A percentile compares a stretch with the other conserved stretches of the same genome.
These are phyloP conservation scores for Solanum sejunctum DNA, from an alignment of 257 asterid species.

Conservation along the genomic window DNA sequence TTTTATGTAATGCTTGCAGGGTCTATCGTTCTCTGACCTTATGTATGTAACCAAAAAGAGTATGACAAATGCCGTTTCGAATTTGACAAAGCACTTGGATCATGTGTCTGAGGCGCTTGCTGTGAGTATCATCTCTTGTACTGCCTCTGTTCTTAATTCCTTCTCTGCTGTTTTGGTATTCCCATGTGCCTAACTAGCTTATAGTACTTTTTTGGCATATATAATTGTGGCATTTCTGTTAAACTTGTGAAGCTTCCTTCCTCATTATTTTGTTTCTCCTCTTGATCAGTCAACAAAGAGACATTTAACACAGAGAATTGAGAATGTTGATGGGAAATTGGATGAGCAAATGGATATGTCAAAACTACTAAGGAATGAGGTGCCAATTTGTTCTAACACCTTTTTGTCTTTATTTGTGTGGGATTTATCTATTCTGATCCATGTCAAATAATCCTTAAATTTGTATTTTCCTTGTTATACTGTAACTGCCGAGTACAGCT, in stretches of 20 bases:
- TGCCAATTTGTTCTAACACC: background rate
- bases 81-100: constrained; percentile 75
- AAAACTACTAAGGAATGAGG: constrained; percentile 62
- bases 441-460: background rate
- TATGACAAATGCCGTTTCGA: constrained; percentile 77
- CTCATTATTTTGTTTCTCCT: background rate
- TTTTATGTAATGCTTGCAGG: constrained; percentile 25
- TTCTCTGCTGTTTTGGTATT: background rate
- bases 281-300: constrained; percentile 56
- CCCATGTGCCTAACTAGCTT: background rate
- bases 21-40: constrained; percentile 74
- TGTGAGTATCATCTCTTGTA: constrained; percentile 24
- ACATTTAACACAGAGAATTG: constrained; percentile 88
- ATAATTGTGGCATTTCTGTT: background rate
- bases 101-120: constrained; percentile 81
- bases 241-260: background rate
- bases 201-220: background rate
- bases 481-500: background rate
- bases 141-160: background rate
- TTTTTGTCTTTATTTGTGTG: background rate
- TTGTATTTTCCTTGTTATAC: background rate
- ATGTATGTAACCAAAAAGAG: constrained; percentile 77
- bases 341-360: constrained; percentile 83
- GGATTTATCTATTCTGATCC: background rate
- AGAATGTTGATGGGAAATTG: constrained; percentile 78